Evolutionary conservation across 2,329 filamentous ascomycete species (phyloP), one percentile per base, ranked within the genome.

Genomic region (Botrytis elliptica): DNA sequence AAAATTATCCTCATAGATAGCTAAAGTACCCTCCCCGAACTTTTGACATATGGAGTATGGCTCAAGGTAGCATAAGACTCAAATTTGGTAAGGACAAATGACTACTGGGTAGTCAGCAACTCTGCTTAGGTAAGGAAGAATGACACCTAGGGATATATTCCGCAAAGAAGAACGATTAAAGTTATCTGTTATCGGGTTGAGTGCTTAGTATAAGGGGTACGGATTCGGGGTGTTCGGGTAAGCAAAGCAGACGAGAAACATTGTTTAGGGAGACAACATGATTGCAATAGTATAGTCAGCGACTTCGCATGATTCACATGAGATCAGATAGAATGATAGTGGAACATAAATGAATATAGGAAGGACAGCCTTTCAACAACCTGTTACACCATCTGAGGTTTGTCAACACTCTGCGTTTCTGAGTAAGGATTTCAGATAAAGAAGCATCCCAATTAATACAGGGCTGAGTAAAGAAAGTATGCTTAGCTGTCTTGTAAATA

Each of bases 381-480:
- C 20, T 29, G 25, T 33, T 33, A 55, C 65, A 57, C 33, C 33
- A 33, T 42, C 9, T 22, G 29, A 42, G 18, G 36, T 20, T 68
- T 57, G 36, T 42, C 36, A 29, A n/a, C 33, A 29, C 25, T 40
- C 16, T 40, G 36, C 25, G 46, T 40, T 55, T 55, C 65, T 55
- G 46, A 68, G 25, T 55, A 42, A 42, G 25, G 52, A 55, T 49
- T 55, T 55, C 25, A 22, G 42, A 36, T 40, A 38, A 38, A 67
- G 46, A 57, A 68, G 29, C 25, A 57, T 42, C 33, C 20, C 38
- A 68, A 36, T 57, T 25, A 57, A 42, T 33, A 5, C 36, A 68
- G 49, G 49, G 66, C 66, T 68, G 66, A 57, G 49, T n/a, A 29
- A 42, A 42, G 36, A 57, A 57, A 33, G 36, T 68, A 68, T 55